Base-by-base conservation (phyloP, 2,329 filamentous ascomycete species). In the Xylogone sp. region DNA sequence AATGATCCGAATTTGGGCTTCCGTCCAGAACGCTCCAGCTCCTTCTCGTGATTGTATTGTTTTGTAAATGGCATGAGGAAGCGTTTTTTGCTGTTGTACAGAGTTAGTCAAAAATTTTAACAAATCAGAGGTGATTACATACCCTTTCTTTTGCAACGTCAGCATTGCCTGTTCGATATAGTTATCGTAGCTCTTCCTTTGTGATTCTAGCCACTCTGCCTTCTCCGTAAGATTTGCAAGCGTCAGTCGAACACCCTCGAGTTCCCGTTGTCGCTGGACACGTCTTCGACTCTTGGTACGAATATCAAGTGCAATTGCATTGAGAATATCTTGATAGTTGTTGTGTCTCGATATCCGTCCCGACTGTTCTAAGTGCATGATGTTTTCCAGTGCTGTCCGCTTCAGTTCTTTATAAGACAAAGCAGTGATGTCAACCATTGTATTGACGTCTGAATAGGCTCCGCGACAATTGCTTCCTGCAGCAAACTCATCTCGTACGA, bases 91-190 rank as follows among this genome's bases (percentile, higher is more conserved):
- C 87, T 85, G 60, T 61, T 44, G 13, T 13, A 16, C 20, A 51
- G 49, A 47, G 48, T 60, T 58, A 60, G 60, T 46, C 34, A 39
- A 16, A 49, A n/a, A 18, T 1, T 29, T 45, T 31, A 39, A 10
- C 21, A 9, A 16, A 22, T 19, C 18, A 29, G 45, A n/a, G 45
- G 3, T 27, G 21, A 7, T 47, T 45, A 70, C 80, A 68, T 78
- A 86, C 82, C 87, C 92, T 72, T 97, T 97, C 71, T 97, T 96
- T 70, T 97, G 94, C 53, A 99, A 77, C 3, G 95, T 99, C 54
- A 92, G 81, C 90, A 99, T 97, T 46, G 94, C 93, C 69, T 96
- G 92, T 73, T 99, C 95, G 65, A 99, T 96, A 71, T 99, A 99
- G 73, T 99, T 91, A 67, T 99, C 96, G 73, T 99, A 99, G 58